Evolutionary conservation across 441 rosid genomes (phyloP).

Genomic region (Euphorbia corollata): DNA sequence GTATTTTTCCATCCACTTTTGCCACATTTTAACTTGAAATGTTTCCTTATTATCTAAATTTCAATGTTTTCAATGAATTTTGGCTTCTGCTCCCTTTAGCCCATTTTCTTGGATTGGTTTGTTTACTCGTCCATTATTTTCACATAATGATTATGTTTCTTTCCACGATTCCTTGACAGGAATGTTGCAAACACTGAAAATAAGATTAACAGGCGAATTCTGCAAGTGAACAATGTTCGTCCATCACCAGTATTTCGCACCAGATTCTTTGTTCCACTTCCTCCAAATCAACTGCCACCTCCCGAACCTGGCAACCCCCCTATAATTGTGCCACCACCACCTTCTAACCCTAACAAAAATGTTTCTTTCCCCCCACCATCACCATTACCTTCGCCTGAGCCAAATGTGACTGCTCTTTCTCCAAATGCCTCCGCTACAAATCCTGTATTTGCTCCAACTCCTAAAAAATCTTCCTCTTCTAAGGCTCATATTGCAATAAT

Average conservation of each 20-base stretch:
- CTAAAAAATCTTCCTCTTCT: conserved; percentile 23
- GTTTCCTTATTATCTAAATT: not conserved
- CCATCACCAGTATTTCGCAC: not conserved
- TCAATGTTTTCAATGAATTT: not conserved
- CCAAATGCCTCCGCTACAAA: conserved; percentile 6
- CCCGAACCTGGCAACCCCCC: too few species aligned
- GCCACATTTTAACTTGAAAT: not conserved
- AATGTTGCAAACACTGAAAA: conserved; percentile 22
- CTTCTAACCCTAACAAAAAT: conserved; percentile 13
- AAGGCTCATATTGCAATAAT: conserved; percentile 25
- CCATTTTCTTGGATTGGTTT: not conserved
- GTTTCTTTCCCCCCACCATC: conserved; percentile 16
- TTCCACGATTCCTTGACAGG: conserved; percentile 27
- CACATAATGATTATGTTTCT: not conserved
- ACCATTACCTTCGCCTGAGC: conserved; percentile 16
- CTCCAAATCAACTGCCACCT: too few species aligned
- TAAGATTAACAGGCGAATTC: conserved; percentile 35
- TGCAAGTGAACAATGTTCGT: not conserved
- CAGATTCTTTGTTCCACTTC: too few species aligned
- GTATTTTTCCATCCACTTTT: conserved; percentile 19
- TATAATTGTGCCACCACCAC: too few species aligned
- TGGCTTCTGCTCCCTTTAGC: not conserved
- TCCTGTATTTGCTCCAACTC: not conserved
- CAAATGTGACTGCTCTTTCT: conserved; percentile 17
- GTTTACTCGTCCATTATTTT: too few species aligned